Evolutionary conservation across 179 eudicot species (phyloP), one percentile per base, ranked within the genome.

Genomic region (Pouteria campechiana): DNA sequence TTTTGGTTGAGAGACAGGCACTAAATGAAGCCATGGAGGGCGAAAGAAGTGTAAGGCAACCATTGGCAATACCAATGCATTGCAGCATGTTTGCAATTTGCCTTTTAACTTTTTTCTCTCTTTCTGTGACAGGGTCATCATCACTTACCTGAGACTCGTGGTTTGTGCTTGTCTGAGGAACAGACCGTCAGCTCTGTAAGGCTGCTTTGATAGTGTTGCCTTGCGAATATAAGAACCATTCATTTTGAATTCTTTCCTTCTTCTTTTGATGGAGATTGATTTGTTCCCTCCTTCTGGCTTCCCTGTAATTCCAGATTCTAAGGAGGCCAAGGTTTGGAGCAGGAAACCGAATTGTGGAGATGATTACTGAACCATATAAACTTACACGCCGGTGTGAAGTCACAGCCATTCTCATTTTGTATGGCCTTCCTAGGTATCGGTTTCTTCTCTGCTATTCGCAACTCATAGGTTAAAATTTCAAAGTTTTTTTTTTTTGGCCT

Each of bases 11-110:
- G 72, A 85, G 97, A 55, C 85, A 84, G 57, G 97, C 97, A 13
- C 68, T 90, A 21, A 90, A 90, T 42, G 98, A 90, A 66, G 98
- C 98, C 67, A 86, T 90, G 98, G 98, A 90, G 64, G 98, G 98
- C 43, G 98, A 90, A 62, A 90, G 79, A 55, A 78, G 64, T 55
- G 98, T 90, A 60, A 70, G 58, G 25, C 42, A 48, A 25, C 19
- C 30, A 6, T 23, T 44, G 6, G 25, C 15, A 5, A 34, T 12
- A 12, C 51, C 17, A 14, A 20, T 23, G 12, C 34, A 18, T 15
- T 17, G n/a, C n/a, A n/a, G n/a, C n/a, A n/a, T n/a, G n/a, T n/a
- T n/a, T n/a, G n/a, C n/a, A n/a, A n/a, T n/a, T n/a, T n/a, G n/a
- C n/a, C n/a, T n/a, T n/a, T n/a, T n/a, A n/a, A n/a, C n/a, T n/a